Conservation (phyloP, 2,329 filamentous ascomycete genomes). For the Penicillium sp. region DNA sequence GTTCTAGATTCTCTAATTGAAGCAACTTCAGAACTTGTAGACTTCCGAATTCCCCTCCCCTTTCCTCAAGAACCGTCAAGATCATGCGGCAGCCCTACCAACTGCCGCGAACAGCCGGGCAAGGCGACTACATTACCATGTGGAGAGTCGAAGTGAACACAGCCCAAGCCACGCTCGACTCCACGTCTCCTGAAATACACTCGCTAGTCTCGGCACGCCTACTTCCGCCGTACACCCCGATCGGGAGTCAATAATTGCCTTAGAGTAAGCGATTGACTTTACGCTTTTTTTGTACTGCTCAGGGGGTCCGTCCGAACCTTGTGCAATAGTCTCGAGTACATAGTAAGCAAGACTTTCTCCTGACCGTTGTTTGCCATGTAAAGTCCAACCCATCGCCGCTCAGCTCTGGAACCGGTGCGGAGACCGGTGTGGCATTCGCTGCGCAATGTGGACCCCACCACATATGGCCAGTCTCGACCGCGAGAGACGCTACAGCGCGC, state of each 20-base stretch:
- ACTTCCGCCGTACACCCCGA: neutral
- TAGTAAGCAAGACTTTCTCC: too few species aligned
- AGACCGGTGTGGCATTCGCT: neutral
- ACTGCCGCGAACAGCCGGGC: neutral
- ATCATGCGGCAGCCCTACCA: too few species aligned
- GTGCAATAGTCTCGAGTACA: too few species aligned
- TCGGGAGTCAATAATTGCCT: neutral
- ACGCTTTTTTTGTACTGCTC: neutral
- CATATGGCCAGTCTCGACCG: constrained; percentile 14
- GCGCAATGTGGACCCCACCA: neutral
- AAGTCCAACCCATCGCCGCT: too few species aligned
- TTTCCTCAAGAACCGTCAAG: too few species aligned
- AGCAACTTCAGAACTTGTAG: neutral
- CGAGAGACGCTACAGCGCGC: constrained; percentile 7
- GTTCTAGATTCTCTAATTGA: constrained; percentile 3
- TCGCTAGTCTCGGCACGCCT: constrained; percentile 8
- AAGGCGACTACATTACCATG: neutral
- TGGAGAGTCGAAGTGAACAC: neutral
- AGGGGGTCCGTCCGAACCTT: neutral
- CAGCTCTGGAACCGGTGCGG: neutral
- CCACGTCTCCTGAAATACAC: neutral
- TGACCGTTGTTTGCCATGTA: neutral
- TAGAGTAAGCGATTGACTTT: neutral
- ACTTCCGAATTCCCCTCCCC: neutral
- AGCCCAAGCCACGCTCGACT: neutral